Evolutionary conservation across 495 filamentous ascomycete species (phyloP).

Genomic region (Pseudevernia furfuracea): DNA sequence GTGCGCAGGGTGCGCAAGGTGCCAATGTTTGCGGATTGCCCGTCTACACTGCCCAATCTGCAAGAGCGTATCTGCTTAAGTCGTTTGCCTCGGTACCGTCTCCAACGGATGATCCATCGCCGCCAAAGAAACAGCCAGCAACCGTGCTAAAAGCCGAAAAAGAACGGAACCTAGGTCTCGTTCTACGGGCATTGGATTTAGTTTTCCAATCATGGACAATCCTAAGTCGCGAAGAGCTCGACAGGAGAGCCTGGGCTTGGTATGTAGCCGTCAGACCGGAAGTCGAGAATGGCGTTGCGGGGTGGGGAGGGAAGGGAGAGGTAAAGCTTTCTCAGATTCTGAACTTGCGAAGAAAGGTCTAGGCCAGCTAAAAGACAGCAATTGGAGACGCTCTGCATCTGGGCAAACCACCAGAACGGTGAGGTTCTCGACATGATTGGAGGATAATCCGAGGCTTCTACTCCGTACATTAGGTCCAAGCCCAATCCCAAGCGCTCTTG

Average conservation of each 20-base stretch:
- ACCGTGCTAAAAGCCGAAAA: conserved; percentile 46
- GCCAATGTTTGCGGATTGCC: conserved; percentile 39
- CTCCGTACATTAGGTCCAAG: not conserved
- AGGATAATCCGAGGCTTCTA: not conserved
- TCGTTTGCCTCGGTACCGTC: conserved; percentile 28
- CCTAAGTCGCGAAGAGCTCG: conserved; percentile 54
- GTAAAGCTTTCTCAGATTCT: conserved; percentile 61
- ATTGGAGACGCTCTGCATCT: not conserved
- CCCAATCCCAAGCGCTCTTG: not conserved
- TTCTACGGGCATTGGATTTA: conserved; percentile 59
- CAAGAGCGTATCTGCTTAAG: conserved; percentile 37
- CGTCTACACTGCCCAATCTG: conserved; percentile 59
- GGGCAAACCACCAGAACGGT: not conserved
- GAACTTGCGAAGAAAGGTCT: conserved; percentile 45
- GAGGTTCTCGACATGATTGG: not conserved
- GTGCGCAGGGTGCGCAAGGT: conserved; percentile 12
- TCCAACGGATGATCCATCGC: not conserved
- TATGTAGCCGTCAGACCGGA: conserved; percentile 67
- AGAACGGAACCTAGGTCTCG: conserved; percentile 55
- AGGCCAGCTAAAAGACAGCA: not conserved
- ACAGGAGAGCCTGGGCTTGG: conserved; percentile 71
- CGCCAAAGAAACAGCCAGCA: conserved; percentile 22
- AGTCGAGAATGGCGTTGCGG: conserved; percentile 60
- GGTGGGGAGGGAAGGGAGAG: conserved; percentile 74
- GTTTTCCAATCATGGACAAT: conserved; percentile 64